Conservation (phyloP, 2,329 filamentous ascomycete species). For the Alternaria alternata region DNA sequence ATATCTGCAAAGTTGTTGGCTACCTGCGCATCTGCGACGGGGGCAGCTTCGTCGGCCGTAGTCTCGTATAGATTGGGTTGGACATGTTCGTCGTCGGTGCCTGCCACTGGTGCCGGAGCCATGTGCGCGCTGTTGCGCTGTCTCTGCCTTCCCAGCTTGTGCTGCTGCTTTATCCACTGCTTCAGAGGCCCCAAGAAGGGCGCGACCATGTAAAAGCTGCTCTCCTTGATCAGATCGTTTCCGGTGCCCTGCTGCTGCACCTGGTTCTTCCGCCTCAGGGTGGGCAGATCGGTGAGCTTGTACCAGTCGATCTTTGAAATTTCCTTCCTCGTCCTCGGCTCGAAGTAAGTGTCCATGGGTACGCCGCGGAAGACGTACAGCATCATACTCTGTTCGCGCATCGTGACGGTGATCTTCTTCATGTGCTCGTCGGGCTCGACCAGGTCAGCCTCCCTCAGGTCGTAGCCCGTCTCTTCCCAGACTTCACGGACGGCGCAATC, state of each 20-base stretch:
- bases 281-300: slow-evolving; percentile 85
- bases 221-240: slow-evolving; percentile 69
- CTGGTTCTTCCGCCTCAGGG: slow-evolving; percentile 72
- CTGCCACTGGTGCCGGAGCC: slow-evolving; percentile 27
- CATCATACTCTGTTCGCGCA: slow-evolving; percentile 91
- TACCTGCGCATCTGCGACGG: slow-evolving; percentile 16
- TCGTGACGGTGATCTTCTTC: slow-evolving; percentile 86
- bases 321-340: slow-evolving; percentile 91
- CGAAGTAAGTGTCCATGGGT: slow-evolving; percentile 85
- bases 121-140: slow-evolving; percentile 34
- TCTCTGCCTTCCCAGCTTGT: slow-evolving; percentile 70
- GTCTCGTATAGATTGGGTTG: slow-evolving; percentile 39
- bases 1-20: slow-evolving; percentile 42
- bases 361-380: slow-evolving; percentile 92
- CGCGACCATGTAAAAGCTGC: slow-evolving; percentile 98
- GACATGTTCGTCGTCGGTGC: slow-evolving; percentile 43
- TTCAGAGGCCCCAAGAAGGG: slow-evolving; percentile 87
- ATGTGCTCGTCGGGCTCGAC: slow-evolving; percentile 73
- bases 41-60: slow-evolving; percentile 32
- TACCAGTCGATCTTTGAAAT: slow-evolving; percentile 99
- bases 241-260: slow-evolving; percentile 63
- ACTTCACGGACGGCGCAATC: slow-evolving; percentile 95
- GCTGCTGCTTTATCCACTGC: slow-evolving; percentile 89
- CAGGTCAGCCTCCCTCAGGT: slow-evolving; percentile 77
- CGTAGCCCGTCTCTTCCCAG: slow-evolving; percentile 93